A percentile compares a stretch with the other conserved stretches of the same genome.
Evolutionary conservation across 2,329 filamentous ascomycete genomes (phyloP).

Genomic region (Verticillium alfalfae): DNA sequence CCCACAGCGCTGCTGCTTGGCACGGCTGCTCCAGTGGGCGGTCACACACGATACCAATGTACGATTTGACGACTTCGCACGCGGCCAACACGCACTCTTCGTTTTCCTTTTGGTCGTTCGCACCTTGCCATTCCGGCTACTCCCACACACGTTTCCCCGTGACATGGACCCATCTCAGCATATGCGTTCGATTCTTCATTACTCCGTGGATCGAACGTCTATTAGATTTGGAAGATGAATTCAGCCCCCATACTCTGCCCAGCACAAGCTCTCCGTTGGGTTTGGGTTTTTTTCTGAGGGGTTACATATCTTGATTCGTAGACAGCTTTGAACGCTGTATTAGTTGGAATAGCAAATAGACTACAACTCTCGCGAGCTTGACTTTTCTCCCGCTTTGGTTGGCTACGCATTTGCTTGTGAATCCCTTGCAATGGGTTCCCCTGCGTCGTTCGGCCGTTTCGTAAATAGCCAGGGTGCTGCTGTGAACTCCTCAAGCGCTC

Average conservation of each 20-base stretch:
- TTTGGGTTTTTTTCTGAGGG: slow-evolving; percentile 43
- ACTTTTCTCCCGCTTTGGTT: not conserved
- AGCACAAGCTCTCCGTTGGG: slow-evolving; percentile 34
- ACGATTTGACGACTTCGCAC: slow-evolving; percentile 5
- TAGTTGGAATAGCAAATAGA: not conserved
- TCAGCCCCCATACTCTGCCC: slow-evolving; percentile 47
- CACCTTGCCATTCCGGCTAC: not conserved
- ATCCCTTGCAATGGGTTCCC: too few relatives aligned
- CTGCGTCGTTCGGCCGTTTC: too few relatives aligned
- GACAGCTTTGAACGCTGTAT: not conserved
- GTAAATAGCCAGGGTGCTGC: not conserved
- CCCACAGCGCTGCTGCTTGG: not conserved
- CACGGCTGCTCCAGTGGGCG: not conserved
- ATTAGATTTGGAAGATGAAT: slow-evolving; percentile 47
- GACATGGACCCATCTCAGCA: slow-evolving; percentile 40
- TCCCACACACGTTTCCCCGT: not conserved
- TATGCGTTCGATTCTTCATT: slow-evolving; percentile 45
- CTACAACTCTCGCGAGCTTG: not conserved
- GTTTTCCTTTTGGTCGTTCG: not conserved
- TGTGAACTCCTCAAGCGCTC: not conserved
- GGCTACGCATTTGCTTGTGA: too few relatives aligned
- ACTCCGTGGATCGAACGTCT: slow-evolving; percentile 48
- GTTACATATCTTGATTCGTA: slow-evolving; percentile 25
- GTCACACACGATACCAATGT: slow-evolving; percentile 5
- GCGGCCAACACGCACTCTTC: not conserved